Evolutionary conservation across 2,329 filamentous ascomycete genomes (phyloP), one percentile per base, ranked within the genome.

Genomic region (Xylaria sp.): DNA sequence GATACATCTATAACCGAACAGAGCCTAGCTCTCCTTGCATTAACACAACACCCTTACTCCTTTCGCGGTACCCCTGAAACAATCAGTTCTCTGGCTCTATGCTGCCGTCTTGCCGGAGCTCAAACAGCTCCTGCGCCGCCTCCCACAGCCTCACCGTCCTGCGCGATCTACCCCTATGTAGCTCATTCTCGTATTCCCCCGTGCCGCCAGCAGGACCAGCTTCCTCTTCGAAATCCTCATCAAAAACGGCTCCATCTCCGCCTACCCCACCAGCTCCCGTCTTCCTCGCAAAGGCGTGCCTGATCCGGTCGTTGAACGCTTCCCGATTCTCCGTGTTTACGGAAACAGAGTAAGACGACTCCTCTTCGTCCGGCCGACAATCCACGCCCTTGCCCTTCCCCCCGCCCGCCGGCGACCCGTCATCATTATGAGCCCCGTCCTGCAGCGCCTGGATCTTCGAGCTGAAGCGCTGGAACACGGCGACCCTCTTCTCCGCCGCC

Each of bases 401-500:
- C 2, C n/a, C 11, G 4, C 30, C 30, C 11, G 17, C 21, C 39
- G 4, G 12, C 42, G 2, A 34, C 8, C 14, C 34, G 7, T 53
- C 61, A 4, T 64, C 68, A 24, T 57, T 50, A 14, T 21, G 27
- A 39, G 8, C 47, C 19, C 36, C n/a, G 7, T 57, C 59, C 21
- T 45, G 62, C 30, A 72, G 42, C 1, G 66, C 69, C 51, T 69
- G 67, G 4, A 73, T 53, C 53, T 61, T 65, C 1, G 65, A 62
- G n/a, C 79, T 81, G 67, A 85, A 83, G 48, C 78, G 76, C 73
- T 86, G 81, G 67, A 86, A 82, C 27, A 84, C 81, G 3, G 81
- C 79, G 19, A 89, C 75, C 57, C 84, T 81, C 68, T 79, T 81
- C 78, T 91, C 88, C 0, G 88, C 87, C 3, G 82, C 80, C 72